phyloP scores from a whole-genome alignment of 2,329 filamentous ascomycete species.

The Alternaria brassicae region DNA sequence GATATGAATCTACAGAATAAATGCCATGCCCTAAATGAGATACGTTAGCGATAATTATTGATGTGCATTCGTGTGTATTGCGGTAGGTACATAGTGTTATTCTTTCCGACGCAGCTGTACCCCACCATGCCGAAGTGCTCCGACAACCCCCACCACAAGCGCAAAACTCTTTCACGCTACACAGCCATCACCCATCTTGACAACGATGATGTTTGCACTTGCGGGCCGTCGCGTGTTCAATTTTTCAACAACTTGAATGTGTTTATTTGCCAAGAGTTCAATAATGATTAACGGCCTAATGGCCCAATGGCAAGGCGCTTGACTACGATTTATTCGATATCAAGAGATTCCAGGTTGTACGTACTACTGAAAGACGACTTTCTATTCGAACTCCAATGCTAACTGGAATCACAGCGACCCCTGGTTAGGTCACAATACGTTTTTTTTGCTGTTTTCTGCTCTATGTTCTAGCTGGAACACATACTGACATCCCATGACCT shows the following conservation, averaged over 20 bases:
- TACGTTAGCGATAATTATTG: neutral
- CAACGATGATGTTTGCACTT: too few species aligned
- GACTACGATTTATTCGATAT: slow-evolving; percentile 56
- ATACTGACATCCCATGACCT: neutral
- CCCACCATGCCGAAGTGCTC: slow-evolving; percentile 10
- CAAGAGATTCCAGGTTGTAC: slow-evolving; percentile 43
- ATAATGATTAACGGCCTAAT: slow-evolving; percentile 45
- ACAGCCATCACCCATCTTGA: neutral
- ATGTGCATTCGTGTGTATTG: neutral
- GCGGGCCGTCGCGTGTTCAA: too few species aligned
- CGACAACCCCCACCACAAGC: slow-evolving; percentile 9
- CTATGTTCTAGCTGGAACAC: neutral
- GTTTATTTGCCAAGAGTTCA: too few species aligned
- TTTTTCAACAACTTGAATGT: too few species aligned
- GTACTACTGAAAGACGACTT: neutral
- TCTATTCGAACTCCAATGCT: slow-evolving; percentile 18
- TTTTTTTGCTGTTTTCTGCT: slow-evolving; percentile 11
- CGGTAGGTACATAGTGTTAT: neutral
- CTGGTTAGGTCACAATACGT: slow-evolving; percentile 30
- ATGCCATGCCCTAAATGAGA: neutral
- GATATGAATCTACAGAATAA: neutral
- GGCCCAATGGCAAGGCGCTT: slow-evolving; percentile 65
- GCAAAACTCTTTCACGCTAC: slow-evolving; percentile 14
- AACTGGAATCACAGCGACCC: slow-evolving; percentile 22
- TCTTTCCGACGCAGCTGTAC: neutral